Base-by-base conservation (phyloP, 257 asterid genomes). In the Leonotis leonurus region DNA sequence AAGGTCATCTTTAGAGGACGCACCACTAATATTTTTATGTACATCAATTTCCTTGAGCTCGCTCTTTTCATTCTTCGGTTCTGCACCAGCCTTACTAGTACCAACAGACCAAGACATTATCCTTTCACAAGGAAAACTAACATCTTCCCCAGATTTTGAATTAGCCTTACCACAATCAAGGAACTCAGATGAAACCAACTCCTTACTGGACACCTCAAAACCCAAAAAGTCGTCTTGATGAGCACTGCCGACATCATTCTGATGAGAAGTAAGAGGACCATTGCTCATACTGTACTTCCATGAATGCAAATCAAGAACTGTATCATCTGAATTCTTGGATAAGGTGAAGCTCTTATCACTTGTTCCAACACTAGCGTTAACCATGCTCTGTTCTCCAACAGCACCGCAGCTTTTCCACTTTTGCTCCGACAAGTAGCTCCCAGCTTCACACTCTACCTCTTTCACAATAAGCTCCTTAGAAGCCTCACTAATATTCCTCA, bases 391-490 rank as follows among this genome's bases (percentile, higher is more conserved):
- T 63, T 77, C 86, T 46, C 75, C 87, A 37, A 63, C 52, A 56
- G 67, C 37, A 62, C 78, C 78, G 65, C 62, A 68, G 67, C 70
- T 74, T 55, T 77, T 80, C 91, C 83, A 77, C 69, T 77, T 83
- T 67, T 41, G 60, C 37, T 82, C 95, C 3, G 81, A 56, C 66
- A 80, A 95, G 56, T 82, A 77, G 63, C 60, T 72, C 66, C 75
- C 89, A 2, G 75, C 60, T 30, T 87, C 93, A 52, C 85, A 83
- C 77, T 85, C 94, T 25, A 92, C 90, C 78, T 89, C 99, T 73
- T 89, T 93, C 71, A 87, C 84, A 62, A 93, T 84, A 36, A 89
- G 85, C 90, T 93, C 99, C 72, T 81, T 83, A 2, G 83, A 83
- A 6, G 67, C 70, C 52, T 83, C 93, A 11, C 67, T 43, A 32